Base-by-base conservation (phyloP, 1,284 basidiomycete species). In the Naganishia albida region DNA sequence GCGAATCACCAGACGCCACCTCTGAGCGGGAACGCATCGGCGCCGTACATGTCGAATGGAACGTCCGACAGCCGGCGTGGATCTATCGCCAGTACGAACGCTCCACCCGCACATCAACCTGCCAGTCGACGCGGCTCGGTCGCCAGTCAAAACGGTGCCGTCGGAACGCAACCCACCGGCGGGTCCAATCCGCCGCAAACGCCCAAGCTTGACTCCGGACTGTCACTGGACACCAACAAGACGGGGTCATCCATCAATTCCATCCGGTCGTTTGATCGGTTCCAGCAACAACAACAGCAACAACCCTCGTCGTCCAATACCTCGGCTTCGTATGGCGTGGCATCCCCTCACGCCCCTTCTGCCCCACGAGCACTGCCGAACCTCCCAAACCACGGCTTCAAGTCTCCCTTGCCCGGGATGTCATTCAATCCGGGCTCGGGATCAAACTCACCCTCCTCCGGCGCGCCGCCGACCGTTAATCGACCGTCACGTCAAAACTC, bases 221-320 rank as follows among this genome's bases (percentile, higher is more conserved):
- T 39, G 40, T 48, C 44, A 15, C 16, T 68, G 65, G 28, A 62
- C 25, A 30, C 40, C 55, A 54, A 67, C 67, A 50, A 64, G 26
- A 72, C 69, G 2, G 72, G 72, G 3, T 73, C 71, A 13, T 73
- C 72, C 7, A 62, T 67, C 1, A 57, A 64, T 25, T 73, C 72
- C 2, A 60, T 65, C 30, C 42, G 67, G 40, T 69, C 69, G 10
- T 68, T 66, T 6, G 67, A 64, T 6, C 39, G 63, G 34, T 43
- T 40, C 46, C 48, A 60, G 1, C 62, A 51, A 18, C 38, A 51
- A 18, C 38, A 54, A 18, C 62, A 39, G n/a, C 50, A 30, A 39
- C 38, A 20, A 8, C 23, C 42, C 6, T 54, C 51, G 18, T 20
- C 16, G 3, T 23, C n/a, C n/a, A n/a, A 16, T 26, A 28, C 51